Evolutionary conservation across 129 eudicot species (phyloP), one percentile per base, ranked within the genome.

Genomic region (Centaurea solstitialis): DNA sequence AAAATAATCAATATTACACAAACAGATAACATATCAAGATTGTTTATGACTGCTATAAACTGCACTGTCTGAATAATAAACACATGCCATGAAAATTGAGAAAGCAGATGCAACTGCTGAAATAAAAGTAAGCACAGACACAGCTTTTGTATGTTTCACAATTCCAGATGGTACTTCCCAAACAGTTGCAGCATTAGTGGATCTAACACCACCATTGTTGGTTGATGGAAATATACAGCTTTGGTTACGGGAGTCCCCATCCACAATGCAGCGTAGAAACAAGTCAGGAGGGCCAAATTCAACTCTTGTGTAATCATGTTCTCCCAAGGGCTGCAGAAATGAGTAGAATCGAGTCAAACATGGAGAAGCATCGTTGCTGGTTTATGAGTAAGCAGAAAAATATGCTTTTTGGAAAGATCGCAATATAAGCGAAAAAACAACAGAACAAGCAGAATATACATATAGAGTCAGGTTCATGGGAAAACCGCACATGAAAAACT

Each of bases 81-180:
- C 10, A 28, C 97, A 89, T 23, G 87, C 79, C 35, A 88, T 9
- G 38, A 93, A 84, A 72, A 96, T 88, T 26, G 82, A 77, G 61
- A 88, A 68, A 59, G 99, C 97, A 0, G 93, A 84, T 50, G 85
- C 76, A 72, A 90, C 40, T 9, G 99, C 97, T 38, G 91, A 86
- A n/a, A 83, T 61, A 70, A 96, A 96, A 64, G 98, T 96, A 75
- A 93, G 72, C 72, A 83, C 37, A 37, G 96, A 89, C 17, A 96
- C 98, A 35, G 80, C 53, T 75, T 68, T 30, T n/a, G 92, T 80
- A 75, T 93, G 98, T 84, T 87, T 81, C 79, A 84, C 74, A 20
- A 70, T 84, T 57, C 99, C 99, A 45, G 92, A 82, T 43, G 98
- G 99, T 74, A 96, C 88, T 61, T 90, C 90, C 99, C 99, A 96